These are phyloP conservation scores for Vitellaria paradoxa DNA, from an alignment of 179 eudicot genomes.

Conservation along the genomic window DNA sequence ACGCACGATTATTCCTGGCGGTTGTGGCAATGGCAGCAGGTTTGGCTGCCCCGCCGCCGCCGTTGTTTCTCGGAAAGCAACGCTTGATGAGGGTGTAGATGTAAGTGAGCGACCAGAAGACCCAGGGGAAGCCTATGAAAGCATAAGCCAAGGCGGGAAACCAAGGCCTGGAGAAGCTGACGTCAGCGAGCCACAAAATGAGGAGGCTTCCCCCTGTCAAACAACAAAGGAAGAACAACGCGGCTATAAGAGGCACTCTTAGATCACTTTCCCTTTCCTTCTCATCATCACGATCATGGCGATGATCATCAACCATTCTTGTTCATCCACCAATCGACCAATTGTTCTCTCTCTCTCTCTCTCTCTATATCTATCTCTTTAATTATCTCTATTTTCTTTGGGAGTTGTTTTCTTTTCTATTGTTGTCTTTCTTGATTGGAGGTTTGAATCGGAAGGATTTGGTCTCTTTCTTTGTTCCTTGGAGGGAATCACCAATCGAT, in stretches of 20 bases:
- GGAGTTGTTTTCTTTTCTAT: too few species aligned
- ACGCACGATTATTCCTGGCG: not conserved
- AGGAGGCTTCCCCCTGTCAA: constrained; percentile 35
- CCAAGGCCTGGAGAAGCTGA: constrained; percentile 27
- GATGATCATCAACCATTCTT: too few species aligned
- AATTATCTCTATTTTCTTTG: too few species aligned
- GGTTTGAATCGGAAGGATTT: too few species aligned
- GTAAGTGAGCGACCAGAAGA: constrained; percentile 36
- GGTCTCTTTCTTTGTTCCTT: too few species aligned
- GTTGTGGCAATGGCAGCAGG: not conserved
- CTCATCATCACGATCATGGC: too few species aligned
- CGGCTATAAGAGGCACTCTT: constrained; percentile 28
- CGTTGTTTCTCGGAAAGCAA: constrained; percentile 14
- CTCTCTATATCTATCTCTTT: too few species aligned
- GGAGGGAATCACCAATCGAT: too few species aligned
- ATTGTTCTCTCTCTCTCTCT: too few species aligned
- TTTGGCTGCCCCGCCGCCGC: not conserved
- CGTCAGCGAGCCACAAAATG: constrained; percentile 24
- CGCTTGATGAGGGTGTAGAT: constrained; percentile 30
- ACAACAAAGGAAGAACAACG: constrained; percentile 30
- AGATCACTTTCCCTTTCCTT: constrained; percentile 19
- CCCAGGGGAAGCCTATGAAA: constrained; percentile 42
- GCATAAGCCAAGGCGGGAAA: constrained; percentile 25
- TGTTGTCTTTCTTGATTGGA: too few species aligned
- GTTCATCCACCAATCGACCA: too few species aligned